Percentiles rank a stretch among this genome's conserved stretches.
These are phyloP conservation scores for Camelina laxa DNA, from an alignment of 345 rosid genomes.

Conservation along the genomic window DNA sequence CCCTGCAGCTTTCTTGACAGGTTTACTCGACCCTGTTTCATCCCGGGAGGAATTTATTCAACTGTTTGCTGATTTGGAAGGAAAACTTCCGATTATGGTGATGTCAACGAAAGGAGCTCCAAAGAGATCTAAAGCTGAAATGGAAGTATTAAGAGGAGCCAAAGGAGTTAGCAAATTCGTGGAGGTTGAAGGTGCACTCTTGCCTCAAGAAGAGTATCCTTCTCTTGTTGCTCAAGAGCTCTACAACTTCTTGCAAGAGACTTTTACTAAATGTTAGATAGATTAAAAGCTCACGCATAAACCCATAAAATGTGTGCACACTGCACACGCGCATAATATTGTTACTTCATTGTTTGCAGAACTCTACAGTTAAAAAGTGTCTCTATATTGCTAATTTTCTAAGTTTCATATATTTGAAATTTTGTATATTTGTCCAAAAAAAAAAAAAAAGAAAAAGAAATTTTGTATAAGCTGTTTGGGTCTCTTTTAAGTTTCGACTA, in stretches of 20 bases:
- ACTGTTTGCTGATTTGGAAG: slow-evolving; percentile 69
- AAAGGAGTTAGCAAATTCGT: slow-evolving; percentile 76
- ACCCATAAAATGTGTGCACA: neutral
- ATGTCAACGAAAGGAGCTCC: slow-evolving; percentile 74
- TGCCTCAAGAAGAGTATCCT: slow-evolving; percentile 95
- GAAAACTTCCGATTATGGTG: slow-evolving; percentile 62
- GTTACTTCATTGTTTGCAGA: slow-evolving; percentile 3
- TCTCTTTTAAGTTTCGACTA: neutral
- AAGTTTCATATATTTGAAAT: neutral
- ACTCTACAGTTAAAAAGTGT: neutral
- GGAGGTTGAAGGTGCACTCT: slow-evolving; percentile 80
- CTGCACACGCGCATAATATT: neutral
- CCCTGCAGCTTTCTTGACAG: slow-evolving; percentile 90
- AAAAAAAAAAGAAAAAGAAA: too few species aligned
- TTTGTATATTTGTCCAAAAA: too few species aligned
- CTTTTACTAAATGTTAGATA: slow-evolving; percentile 38
- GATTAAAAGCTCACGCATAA: neutral
- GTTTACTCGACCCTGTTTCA: slow-evolving; percentile 82
- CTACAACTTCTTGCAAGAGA: slow-evolving; percentile 64
- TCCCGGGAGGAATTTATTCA: slow-evolving; percentile 74
- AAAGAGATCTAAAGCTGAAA: slow-evolving; percentile 89
- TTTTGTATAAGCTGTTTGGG: neutral
- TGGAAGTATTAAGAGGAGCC: slow-evolving; percentile 76
- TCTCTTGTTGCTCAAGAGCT: slow-evolving; percentile 67
- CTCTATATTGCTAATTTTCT: neutral